phyloP scores from a whole-genome alignment of 2,329 filamentous ascomycete genomes.

The Curvularia sp. region DNA sequence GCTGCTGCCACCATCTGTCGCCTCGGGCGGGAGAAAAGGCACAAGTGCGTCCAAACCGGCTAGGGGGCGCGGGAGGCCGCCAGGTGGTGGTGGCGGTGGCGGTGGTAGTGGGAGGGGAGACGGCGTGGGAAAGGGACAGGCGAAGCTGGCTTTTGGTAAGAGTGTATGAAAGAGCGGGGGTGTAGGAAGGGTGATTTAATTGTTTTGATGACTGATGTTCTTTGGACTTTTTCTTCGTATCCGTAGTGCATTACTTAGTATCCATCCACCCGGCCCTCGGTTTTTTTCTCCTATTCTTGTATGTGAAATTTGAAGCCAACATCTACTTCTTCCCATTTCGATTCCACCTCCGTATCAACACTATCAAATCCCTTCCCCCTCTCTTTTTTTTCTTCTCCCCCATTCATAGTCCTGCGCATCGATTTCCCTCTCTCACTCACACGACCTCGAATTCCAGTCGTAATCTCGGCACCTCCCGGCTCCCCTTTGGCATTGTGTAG shows the following conservation, averaged over 20 bases:
- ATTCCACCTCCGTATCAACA: no score
- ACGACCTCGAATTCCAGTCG: conserved; percentile 33
- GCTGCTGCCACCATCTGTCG: conserved; percentile 4
- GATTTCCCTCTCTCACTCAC: background rate
- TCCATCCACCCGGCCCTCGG: no score
- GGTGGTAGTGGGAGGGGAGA: conserved; percentile 16
- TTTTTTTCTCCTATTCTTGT: no score
- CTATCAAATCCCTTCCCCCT: no score
- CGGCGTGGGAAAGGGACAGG: conserved; percentile 55
- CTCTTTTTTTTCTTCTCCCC: no score
- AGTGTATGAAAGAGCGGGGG: conserved; percentile 13
- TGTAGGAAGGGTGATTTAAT: background rate
- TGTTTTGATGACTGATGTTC: no score
- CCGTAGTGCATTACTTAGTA: no score
- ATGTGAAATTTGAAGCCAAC: no score
- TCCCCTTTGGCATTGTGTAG: conserved; percentile 48
- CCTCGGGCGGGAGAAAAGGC: conserved; percentile 10
- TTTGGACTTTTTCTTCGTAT: no score
- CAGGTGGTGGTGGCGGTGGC: conserved; percentile 29
- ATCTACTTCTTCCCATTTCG: no score
- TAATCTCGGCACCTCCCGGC: conserved; percentile 36
- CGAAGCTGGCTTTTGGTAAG: conserved; percentile 54
- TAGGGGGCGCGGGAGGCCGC: conserved; percentile 49
- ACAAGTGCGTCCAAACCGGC: conserved; percentile 28
- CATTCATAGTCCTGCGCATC: background rate